These are phyloP conservation scores for Hordeum vulgare DNA, from an alignment of 176 grass and related monocot species.

Conservation along the genomic window DNA sequence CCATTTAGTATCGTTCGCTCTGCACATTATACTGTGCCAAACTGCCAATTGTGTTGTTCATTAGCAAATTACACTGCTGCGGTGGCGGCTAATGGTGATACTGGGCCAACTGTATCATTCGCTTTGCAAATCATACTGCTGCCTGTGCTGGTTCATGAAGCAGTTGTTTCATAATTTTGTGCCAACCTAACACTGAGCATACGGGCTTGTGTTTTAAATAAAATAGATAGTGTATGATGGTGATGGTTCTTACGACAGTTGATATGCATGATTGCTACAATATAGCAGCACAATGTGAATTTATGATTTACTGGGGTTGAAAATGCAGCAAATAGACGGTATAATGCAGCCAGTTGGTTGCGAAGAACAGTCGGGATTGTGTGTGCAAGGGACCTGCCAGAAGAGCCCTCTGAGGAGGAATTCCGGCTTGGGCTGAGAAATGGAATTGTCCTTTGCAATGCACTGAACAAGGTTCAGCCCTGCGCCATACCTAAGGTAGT, in stretches of 20 bases:
- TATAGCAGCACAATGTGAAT: not conserved
- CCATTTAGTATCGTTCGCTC: not conserved
- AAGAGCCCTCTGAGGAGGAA: constrained; percentile 85
- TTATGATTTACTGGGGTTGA: not conserved
- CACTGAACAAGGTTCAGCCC: constrained; percentile 68
- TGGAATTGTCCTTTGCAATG: constrained; percentile 89
- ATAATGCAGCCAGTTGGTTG: constrained; percentile 75
- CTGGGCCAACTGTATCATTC: not conserved
- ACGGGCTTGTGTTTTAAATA: not conserved
- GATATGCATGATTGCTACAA: not conserved
- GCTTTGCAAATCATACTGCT: not conserved
- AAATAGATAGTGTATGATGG: not conserved
- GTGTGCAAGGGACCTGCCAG: constrained; percentile 60
- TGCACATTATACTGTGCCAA: not conserved
- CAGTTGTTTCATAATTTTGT: not conserved
- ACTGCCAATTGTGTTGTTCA: not conserved
- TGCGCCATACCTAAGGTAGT: constrained; percentile 66
- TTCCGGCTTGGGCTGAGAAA: constrained; percentile 69
- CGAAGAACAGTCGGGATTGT: constrained; percentile 66
- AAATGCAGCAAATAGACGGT: constrained; percentile 49
- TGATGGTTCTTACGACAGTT: not conserved
- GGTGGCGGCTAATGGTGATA: not conserved
- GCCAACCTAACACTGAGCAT: not conserved
- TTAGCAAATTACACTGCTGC: not conserved
- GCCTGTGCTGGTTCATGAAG: not conserved